Percentiles rank a stretch among this genome's conserved stretches.
phyloP scores from a whole-genome alignment of 441 rosid species.

The Adansonia grandidieri region DNA sequence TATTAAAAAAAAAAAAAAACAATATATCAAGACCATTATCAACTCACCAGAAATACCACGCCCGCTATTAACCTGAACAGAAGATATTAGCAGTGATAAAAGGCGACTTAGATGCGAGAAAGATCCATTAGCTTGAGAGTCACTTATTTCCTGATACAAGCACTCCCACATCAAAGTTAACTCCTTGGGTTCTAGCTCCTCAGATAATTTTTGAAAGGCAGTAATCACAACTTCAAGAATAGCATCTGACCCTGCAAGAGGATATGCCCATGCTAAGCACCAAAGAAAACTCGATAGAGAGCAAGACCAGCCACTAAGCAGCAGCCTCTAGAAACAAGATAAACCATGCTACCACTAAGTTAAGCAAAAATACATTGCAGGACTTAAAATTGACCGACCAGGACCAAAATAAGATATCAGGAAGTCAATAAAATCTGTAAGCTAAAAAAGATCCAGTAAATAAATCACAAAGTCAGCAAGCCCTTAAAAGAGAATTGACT shows the following conservation, averaged over 20 bases:
- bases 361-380: background rate
- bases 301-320: background rate
- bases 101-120: constrained; percentile 55
- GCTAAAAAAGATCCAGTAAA: background rate
- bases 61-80: constrained; percentile 53
- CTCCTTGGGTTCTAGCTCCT: constrained; percentile 60
- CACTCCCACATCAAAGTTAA: constrained; percentile 60
- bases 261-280: background rate
- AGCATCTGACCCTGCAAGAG: constrained; percentile 55
- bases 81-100: constrained; percentile 60
- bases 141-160: constrained; percentile 57
- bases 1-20: constrained; percentile 30
- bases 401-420: background rate
- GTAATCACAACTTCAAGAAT: constrained; percentile 66
- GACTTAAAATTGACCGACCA: background rate
- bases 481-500: background rate
- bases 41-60: constrained; percentile 64
- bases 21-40: constrained; percentile 20
- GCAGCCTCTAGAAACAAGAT: constrained; percentile 6
- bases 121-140: constrained; percentile 38
- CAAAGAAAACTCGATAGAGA: background rate
- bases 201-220: constrained; percentile 66
- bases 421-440: background rate
- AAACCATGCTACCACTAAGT: constrained; percentile 1
- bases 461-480: background rate